phyloP scores from a whole-genome alignment of 2,329 filamentous ascomycete species.

The Sporothrix sp. region DNA sequence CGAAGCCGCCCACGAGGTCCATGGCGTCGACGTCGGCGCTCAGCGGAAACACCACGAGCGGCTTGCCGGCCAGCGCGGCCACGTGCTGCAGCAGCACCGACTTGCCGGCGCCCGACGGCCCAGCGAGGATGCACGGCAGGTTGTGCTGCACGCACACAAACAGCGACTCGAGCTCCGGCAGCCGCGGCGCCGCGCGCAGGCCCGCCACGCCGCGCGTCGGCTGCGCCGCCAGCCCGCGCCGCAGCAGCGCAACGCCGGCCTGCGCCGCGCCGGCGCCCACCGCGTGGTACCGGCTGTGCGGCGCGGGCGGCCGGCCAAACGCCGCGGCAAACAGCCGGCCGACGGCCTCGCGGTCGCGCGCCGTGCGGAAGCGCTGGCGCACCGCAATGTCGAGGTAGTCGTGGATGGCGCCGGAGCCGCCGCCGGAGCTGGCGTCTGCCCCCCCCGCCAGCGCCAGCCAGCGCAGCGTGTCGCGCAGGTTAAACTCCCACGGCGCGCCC shows the following conservation, averaged over 20 bases:
- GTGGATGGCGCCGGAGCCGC: too few relatives aligned
- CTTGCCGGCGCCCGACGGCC: conserved; percentile 79
- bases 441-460: conserved; percentile 67
- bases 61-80: conserved; percentile 67
- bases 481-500: conserved; percentile 89
- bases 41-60: conserved; percentile 73
- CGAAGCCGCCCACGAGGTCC: conserved; percentile 93
- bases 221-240: conserved; percentile 47
- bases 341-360: conserved; percentile 56
- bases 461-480: conserved; percentile 77
- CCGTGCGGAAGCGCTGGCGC: conserved; percentile 73
- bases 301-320: conserved; percentile 44
- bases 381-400: conserved; percentile 80
- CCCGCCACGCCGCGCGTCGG: conserved; percentile 38
- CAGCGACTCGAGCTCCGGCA: conserved; percentile 72
- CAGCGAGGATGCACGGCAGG: conserved; percentile 82
- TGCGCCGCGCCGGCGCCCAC: conserved; percentile 58
- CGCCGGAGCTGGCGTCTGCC: too few relatives aligned
- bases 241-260: conserved; percentile 65
- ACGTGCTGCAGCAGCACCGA: conserved; percentile 69
- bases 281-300: conserved; percentile 62
- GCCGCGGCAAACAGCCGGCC: conserved; percentile 54
- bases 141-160: conserved; percentile 79
- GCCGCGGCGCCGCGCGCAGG: conserved; percentile 43
- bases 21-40: conserved; percentile 95